These are phyloP conservation scores for Blastobotrys raffinosifermentans DNA, from an alignment of 1,139 yeast genomes.

Conservation along the genomic window DNA sequence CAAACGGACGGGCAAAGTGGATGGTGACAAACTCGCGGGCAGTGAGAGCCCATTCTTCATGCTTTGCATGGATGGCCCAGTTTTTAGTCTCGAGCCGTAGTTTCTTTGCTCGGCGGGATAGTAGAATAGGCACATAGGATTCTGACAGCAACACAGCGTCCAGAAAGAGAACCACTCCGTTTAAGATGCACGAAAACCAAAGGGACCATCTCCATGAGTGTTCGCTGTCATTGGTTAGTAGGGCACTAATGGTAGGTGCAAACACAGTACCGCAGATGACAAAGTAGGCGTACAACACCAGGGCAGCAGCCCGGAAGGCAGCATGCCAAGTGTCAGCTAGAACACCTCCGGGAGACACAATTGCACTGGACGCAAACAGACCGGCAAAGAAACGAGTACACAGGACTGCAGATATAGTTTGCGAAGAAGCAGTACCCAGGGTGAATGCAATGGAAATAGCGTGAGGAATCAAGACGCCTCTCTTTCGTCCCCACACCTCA, in stretches of 20 bases:
- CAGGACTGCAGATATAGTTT: slow-evolving; percentile 55
- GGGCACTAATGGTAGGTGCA: slow-evolving; percentile 66
- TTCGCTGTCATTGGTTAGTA: slow-evolving; percentile 46
- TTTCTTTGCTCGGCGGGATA: slow-evolving; percentile 50
- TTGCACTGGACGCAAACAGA: slow-evolving; percentile 65
- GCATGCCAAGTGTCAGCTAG: slow-evolving; percentile 62
- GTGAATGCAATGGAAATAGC: slow-evolving; percentile 42
- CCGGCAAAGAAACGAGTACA: slow-evolving; percentile 70
- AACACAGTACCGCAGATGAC: slow-evolving; percentile 70
- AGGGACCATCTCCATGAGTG: slow-evolving; percentile 53
- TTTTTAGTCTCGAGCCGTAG: slow-evolving; percentile 57
- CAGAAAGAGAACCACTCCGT: slow-evolving; percentile 51
- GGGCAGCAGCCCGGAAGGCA: slow-evolving; percentile 59
- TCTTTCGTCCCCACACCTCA: slow-evolving; percentile 71
- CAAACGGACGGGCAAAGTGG: slow-evolving; percentile 41
- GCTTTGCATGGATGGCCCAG: slow-evolving; percentile 38
- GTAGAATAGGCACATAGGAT: slow-evolving; percentile 64
- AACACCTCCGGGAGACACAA: slow-evolving; percentile 79
- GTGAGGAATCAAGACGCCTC: slow-evolving; percentile 60
- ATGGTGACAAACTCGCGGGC: slow-evolving; percentile 34
- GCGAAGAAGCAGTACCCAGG: slow-evolving; percentile 25
- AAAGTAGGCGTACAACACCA: slow-evolving; percentile 61
- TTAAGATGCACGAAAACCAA: slow-evolving; percentile 58
- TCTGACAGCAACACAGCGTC: slow-evolving; percentile 53
- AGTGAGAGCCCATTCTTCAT: slow-evolving; percentile 40